Base-by-base conservation (phyloP, 345 rosid genomes). In the Salix viminalis region DNA sequence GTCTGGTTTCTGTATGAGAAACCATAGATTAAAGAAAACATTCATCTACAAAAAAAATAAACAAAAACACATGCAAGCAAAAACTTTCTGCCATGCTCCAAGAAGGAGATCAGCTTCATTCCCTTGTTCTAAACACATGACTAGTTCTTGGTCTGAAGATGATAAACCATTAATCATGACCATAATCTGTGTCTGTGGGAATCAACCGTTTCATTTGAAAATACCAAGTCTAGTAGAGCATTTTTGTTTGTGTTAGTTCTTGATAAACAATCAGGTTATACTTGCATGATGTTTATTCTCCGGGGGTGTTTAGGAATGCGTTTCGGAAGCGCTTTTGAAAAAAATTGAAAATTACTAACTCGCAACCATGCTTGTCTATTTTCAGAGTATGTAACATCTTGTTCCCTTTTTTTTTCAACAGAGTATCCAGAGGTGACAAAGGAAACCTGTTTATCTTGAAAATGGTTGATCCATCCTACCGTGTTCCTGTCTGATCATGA, bases 381-480 rank as follows among this genome's bases (percentile, higher is more conserved):
- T 48, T 48, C 54, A 48, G 54, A 5, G 1, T 16, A 48, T 48
- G 21, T 48, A 48, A 48, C 54, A 46, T 64, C 15, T 1, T 16
- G 18, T 39, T 1, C 7, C 56, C 7, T 12, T 52, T 73, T 32
- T 15, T 13, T 42, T 26, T 42, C 21, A 7, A 76, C 91, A 95
- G 99, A 81, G 36, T 93, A 76, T 91, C 97, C 48, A 90, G 97
- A 74, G 99, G 99, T 39, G 97, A 93, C 83, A 88, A 87, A 75
- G 99, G 97, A 9, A 95, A 93, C 79, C 80, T 95, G 87, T 95
- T 95, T 85, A 44, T 95, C 85, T 77, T 95, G 88, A 95, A 90
- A 89, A 95, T 93, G 97, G 75, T 91, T 2, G 97, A 95, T 87
- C 96, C 93, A 1, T 87, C 97, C 37, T 95, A 90, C 80, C 82